Percentiles rank a stretch among this genome's conserved stretches.
These are phyloP conservation scores for Diaporthe sp. DNA, from an alignment of 2,329 filamentous ascomycete genomes.

Conservation along the genomic window DNA sequence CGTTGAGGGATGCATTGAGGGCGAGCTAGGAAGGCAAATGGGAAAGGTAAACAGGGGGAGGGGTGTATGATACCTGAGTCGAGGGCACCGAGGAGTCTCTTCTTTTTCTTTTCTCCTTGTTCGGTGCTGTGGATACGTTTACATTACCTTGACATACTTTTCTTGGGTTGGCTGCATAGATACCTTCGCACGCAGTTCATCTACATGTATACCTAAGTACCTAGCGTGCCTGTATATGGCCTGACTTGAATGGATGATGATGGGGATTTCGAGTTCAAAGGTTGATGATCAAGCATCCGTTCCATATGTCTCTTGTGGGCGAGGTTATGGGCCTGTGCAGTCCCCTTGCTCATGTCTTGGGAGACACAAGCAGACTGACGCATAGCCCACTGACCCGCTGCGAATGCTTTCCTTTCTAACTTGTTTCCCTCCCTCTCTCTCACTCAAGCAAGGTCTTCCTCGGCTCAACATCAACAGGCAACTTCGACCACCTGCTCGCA, in stretches of 20 bases:
- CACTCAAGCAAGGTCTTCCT: conserved; percentile 31
- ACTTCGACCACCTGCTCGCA: conserved; percentile 36
- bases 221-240: neutral
- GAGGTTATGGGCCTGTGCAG: neutral
- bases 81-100: conserved; percentile 2
- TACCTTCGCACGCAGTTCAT: conserved; percentile 19
- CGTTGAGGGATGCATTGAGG: conserved; percentile 13
- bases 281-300: neutral
- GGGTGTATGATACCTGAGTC: conserved; percentile 30
- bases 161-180: conserved; percentile 16
- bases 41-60: neutral
- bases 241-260: neutral
- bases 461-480: conserved; percentile 33
- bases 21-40: neutral
- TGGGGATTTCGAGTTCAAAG: neutral
- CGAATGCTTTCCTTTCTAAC: neutral
- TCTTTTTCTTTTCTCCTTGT: neutral
- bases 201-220: conserved; percentile 11
- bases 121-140: conserved; percentile 21
- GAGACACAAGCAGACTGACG: too few relatives aligned
- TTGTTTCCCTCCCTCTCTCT: neutral
- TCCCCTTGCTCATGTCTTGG: neutral
- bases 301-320: too few relatives aligned
- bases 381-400: neutral
- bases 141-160: conserved; percentile 28